Base-by-base conservation (phyloP, 257 asterid species). In the Fraxinus anomala region DNA sequence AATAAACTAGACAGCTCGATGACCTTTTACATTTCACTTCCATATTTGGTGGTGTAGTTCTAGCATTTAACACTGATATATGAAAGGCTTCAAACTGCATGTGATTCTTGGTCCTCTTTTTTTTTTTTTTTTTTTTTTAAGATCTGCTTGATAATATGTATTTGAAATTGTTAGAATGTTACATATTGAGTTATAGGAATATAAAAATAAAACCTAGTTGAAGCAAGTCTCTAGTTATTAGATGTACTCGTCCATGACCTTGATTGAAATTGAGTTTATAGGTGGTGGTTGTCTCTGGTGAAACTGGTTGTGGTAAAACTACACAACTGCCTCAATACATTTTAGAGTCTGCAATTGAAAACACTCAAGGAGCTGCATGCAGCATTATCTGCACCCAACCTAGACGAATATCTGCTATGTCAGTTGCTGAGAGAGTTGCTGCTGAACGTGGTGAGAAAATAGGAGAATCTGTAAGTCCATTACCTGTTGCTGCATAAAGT, bases 271-370 rank as follows among this genome's bases (percentile, higher is more conserved):
- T 76, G 79, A 51, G 80, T 85, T 82, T 76, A 73, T 82, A 94
- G 97, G 96, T 94, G 30, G 95, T 94, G 16, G 97, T 94, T 73
- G 88, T 94, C 70, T 94, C 98, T 56, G 98, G 98, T 72, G 96
- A 92, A 86, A 92, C 97, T 83, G 98, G 98, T 26, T 94, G 98
- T 54, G 98, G 98, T 30, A 94, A 94, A 88, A 94, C 98, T 37
- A 94, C 97, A 33, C 98, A 94, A 82, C 85, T 94, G 79, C 98
- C 98, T 72, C 98, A 94, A 78, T 94, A 92, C 88, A 88, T 94
- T 70, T 87, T 94, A 83, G 98, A 94, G 87, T 80, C 96, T 28
- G 92, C 92, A 82, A 94, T 83, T 75, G 96, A 94, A 85, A 91
- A 94, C 56, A 84, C 76, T 68, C 86, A 83, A 37, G 98, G 98